These are phyloP conservation scores for Mycosphaerella sp. DNA, from an alignment of 2,329 filamentous ascomycete genomes.

Conservation along the genomic window DNA sequence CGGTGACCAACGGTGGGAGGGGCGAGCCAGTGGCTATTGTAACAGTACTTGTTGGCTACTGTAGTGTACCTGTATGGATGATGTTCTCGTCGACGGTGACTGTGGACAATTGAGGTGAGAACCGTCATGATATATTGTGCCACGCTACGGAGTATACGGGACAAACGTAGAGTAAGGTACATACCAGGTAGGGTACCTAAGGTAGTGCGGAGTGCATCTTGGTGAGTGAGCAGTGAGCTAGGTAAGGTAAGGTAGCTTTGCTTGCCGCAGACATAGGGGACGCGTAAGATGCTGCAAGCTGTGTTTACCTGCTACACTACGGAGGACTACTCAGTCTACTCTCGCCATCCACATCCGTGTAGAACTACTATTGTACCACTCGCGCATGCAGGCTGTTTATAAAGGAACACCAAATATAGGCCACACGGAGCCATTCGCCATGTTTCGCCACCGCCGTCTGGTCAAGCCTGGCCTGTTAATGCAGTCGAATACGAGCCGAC, in stretches of 20 bases:
- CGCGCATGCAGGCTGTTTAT: not conserved
- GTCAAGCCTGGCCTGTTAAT: conserved; percentile 4
- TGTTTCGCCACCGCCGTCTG: conserved; percentile 11
- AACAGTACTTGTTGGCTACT: too few species aligned
- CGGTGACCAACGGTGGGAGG: not conserved
- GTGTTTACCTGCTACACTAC: not conserved
- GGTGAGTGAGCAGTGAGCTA: not conserved
- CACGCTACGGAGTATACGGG: not conserved
- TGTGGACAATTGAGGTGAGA: not conserved
- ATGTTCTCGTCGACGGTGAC: not conserved
- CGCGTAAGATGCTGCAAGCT: conserved; percentile 4
- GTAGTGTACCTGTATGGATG: too few species aligned
- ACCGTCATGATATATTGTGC: too few species aligned
- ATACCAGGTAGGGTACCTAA: too few species aligned
- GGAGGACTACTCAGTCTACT: too few species aligned
- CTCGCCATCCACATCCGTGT: not conserved
- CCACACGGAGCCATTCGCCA: conserved; percentile 6
- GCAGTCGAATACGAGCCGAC: conserved; percentile 14
- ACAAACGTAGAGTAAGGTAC: too few species aligned
- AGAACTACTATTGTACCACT: too few species aligned
- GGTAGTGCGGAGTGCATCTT: not conserved
- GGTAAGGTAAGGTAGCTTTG: too few species aligned
- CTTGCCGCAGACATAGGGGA: not conserved
- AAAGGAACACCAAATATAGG: not conserved
- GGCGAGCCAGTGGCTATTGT: not conserved